These are phyloP conservation scores for Aspergillus bridgeri DNA, from an alignment of 495 filamentous ascomycete genomes.

Conservation along the genomic window DNA sequence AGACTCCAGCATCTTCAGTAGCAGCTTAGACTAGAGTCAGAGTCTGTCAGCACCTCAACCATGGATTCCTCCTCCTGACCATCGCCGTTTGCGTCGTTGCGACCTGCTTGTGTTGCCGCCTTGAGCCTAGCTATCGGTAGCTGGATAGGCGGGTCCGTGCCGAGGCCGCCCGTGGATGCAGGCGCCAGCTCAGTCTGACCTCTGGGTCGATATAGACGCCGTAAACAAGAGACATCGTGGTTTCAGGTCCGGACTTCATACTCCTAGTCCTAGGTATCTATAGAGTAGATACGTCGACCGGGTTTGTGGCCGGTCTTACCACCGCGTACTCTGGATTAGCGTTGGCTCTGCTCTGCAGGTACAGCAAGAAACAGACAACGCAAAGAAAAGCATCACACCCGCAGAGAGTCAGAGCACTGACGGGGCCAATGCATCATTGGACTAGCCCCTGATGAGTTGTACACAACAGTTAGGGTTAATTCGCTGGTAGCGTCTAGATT, in stretches of 20 bases:
- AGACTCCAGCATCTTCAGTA: not conserved
- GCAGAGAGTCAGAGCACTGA: not conserved
- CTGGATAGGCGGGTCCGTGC: not conserved
- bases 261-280: too few relatives aligned
- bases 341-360: not conserved
- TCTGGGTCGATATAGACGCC: too few relatives aligned
- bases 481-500: not conserved
- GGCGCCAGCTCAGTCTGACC: too few relatives aligned
- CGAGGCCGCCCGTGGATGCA: not conserved
- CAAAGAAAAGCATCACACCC: not conserved
- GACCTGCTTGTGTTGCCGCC: not conserved
- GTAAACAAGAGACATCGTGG: not conserved
- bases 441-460: not conserved
- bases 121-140: too few relatives aligned
- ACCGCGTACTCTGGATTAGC: not conserved
- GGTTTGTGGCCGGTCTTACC: too few relatives aligned
- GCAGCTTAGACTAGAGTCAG: too few relatives aligned
- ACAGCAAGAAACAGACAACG: not conserved
- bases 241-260: not conserved
- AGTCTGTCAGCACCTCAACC: too few relatives aligned
- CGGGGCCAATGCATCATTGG: not conserved
- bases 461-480: not conserved
- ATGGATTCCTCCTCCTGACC: not conserved
- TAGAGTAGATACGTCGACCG: too few relatives aligned
- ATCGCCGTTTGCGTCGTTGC: not conserved